A percentile compares a stretch with the other conserved stretches of the same genome.
These are phyloP conservation scores for Colletotrichum gigasporum DNA, from an alignment of 2,329 filamentous ascomycete genomes.

Conservation along the genomic window DNA sequence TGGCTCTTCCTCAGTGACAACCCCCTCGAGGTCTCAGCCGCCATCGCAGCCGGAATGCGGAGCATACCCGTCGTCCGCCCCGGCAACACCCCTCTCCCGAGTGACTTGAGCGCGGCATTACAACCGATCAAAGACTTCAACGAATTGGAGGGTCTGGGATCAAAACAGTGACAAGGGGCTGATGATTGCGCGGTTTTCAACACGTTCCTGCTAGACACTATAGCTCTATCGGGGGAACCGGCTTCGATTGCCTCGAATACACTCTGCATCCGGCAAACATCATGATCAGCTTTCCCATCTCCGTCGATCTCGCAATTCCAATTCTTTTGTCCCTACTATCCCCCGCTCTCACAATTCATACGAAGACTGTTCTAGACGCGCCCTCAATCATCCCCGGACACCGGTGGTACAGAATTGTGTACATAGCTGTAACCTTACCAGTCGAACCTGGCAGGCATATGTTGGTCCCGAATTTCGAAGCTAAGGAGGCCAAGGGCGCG, in stretches of 20 bases:
- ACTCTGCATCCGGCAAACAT: conserved; percentile 26
- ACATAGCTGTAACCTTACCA: background rate
- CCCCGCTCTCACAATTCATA: background rate
- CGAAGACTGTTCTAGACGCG: conserved; percentile 2
- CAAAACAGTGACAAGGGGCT: conserved; percentile 2
- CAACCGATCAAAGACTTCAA: conserved; percentile 47
- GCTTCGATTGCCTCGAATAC: conserved; percentile 18
- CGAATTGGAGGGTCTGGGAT: conserved; percentile 22
- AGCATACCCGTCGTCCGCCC: conserved; percentile 71
- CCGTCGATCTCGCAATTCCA: conserved; percentile 4
- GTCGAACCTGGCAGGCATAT: background rate
- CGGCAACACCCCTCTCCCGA: conserved; percentile 73
- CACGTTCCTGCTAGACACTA: conserved; percentile 2
- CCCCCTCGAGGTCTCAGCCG: conserved; percentile 73
- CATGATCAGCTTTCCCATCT: conserved; percentile 22
- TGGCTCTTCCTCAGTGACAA: conserved; percentile 89
- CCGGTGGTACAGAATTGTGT: background rate
- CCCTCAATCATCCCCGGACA: background rate
- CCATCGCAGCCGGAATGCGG: conserved; percentile 69
- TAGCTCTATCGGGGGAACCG: conserved; percentile 12
- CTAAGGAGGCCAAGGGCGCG: background rate
- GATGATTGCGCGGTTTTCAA: background rate
- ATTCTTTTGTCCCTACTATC: background rate
- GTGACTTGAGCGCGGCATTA: conserved; percentile 51
- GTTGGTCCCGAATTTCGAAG: background rate